phyloP scores from a whole-genome alignment of 768 basidiomycete genomes.

The Naganishia vaughanmartiniae region DNA sequence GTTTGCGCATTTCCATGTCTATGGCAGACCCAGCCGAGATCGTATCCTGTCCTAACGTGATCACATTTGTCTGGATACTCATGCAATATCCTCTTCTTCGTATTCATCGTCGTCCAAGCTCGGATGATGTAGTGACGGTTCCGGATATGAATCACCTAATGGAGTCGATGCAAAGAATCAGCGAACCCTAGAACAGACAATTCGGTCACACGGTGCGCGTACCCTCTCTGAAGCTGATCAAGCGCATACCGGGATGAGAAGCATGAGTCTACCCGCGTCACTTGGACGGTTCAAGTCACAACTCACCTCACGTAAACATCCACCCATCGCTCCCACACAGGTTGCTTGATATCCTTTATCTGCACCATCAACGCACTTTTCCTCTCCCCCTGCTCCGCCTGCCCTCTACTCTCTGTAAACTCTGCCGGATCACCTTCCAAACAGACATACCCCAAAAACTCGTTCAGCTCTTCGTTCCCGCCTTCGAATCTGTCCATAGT shows the following conservation, averaged over 20 bases:
- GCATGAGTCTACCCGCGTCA: neutral
- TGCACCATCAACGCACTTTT: slow-evolving; percentile 13
- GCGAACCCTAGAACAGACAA: neutral
- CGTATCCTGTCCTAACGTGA: neutral
- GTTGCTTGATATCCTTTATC: slow-evolving; percentile 26
- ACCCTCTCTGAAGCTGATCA: slow-evolving; percentile 16
- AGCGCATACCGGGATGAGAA: neutral
- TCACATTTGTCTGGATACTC: neutral
- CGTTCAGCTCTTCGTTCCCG: neutral
- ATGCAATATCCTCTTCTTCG: slow-evolving; percentile 5
- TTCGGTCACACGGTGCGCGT: neutral
- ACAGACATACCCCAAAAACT: slow-evolving; percentile 10
- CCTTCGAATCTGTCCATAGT: slow-evolving; percentile 13
- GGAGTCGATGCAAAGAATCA: neutral
- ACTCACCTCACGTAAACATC: slow-evolving; percentile 30
- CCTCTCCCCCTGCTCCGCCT: slow-evolving; percentile 17
- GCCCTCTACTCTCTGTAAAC: neutral
- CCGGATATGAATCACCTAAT: slow-evolving; percentile 15
- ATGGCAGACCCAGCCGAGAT: neutral
- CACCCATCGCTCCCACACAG: slow-evolving; percentile 29
- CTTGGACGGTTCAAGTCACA: neutral
- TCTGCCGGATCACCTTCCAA: slow-evolving; percentile 26
- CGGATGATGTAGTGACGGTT: slow-evolving; percentile 10
- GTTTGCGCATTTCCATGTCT: too few species aligned
- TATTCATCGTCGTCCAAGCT: slow-evolving; percentile 20